Evolutionary conservation across 2,329 filamentous ascomycete species (phyloP).

Genomic region (Chaetothyriales sp.): DNA sequence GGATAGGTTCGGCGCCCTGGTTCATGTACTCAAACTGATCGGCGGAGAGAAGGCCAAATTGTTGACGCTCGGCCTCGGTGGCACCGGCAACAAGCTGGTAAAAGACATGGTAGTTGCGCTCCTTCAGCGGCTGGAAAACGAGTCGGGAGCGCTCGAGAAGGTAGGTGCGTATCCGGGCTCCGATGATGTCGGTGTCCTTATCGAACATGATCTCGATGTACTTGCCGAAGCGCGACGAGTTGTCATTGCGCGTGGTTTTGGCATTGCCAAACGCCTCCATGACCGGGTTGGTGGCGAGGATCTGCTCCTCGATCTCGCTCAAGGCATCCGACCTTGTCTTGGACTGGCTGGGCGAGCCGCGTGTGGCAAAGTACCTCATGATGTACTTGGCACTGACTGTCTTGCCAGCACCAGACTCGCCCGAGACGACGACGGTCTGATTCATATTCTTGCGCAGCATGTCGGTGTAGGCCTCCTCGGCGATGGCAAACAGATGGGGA

Average conservation of each 20-base stretch:
- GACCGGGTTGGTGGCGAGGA: slow-evolving; percentile 93
- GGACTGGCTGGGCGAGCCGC: slow-evolving; percentile 76
- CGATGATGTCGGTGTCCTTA: slow-evolving; percentile 85
- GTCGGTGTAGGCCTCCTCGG: slow-evolving; percentile 95
- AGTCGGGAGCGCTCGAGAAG: slow-evolving; percentile 86
- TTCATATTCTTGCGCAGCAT: slow-evolving; percentile 94
- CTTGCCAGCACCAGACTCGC: slow-evolving; percentile 96
- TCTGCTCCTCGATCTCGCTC: slow-evolving; percentile 97
- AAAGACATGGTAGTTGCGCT: slow-evolving; percentile 98
- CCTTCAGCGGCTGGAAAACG: slow-evolving; percentile 93
- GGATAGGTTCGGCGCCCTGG: slow-evolving; percentile 77
- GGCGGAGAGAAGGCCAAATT: slow-evolving; percentile 62
- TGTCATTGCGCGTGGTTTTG: slow-evolving; percentile 98
- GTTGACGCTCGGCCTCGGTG: slow-evolving; percentile 65
- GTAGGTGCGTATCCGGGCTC: slow-evolving; percentile 92
- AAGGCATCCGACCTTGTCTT: slow-evolving; percentile 63
- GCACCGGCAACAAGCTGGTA: slow-evolving; percentile 92
- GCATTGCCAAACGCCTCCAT: slow-evolving; percentile 99
- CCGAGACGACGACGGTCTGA: slow-evolving; percentile 97
- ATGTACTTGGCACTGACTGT: slow-evolving; percentile 99
- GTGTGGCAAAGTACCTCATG: slow-evolving; percentile 97
- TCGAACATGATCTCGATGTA: slow-evolving; percentile 99
- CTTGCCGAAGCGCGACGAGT: slow-evolving; percentile 96
- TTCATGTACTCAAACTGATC: slow-evolving; percentile 95
- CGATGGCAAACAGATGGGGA: slow-evolving; percentile 95